Conservation (phyloP, 257 asterid species). For the Jasminum sambac region DNA sequence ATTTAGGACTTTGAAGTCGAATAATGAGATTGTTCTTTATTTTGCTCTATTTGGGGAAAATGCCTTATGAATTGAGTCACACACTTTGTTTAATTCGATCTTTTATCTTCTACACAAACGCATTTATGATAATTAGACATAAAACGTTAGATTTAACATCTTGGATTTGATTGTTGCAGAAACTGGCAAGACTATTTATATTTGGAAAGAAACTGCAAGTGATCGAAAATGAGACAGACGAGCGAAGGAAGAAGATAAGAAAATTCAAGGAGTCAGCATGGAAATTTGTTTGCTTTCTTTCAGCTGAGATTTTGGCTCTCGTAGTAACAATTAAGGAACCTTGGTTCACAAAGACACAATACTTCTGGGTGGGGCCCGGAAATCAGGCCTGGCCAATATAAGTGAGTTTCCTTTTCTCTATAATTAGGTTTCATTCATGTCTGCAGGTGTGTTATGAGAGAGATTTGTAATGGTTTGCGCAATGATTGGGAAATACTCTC, state of each 20-base stretch:
- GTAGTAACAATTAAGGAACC: conserved; percentile 84
- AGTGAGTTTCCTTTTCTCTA: conserved; percentile 46
- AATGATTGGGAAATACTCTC: background rate
- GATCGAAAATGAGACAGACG: conserved; percentile 46
- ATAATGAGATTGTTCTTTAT: background rate
- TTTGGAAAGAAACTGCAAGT: conserved; percentile 62
- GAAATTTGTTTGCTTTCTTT: conserved; percentile 87
- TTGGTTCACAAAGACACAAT: conserved; percentile 72
- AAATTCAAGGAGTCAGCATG: conserved; percentile 98
- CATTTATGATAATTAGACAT: too few species aligned
- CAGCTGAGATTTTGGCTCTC: conserved; percentile 82
- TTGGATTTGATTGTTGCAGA: conserved; percentile 51
- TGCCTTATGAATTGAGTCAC: background rate
- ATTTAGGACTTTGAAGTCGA: background rate
- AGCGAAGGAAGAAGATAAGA: conserved; percentile 58
- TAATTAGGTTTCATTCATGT: too few species aligned
- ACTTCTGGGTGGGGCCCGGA: conserved; percentile 95
- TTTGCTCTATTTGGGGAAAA: background rate
- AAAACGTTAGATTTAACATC: background rate
- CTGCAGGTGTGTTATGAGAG: too few species aligned
- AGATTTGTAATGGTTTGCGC: background rate
- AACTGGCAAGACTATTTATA: conserved; percentile 61
- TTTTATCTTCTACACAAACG: too few species aligned
- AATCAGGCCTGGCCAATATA: conserved; percentile 87
- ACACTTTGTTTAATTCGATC: background rate